Percentiles rank a stretch among this genome's conserved stretches.
phyloP scores from a whole-genome alignment of 139 green algal genomes.

The Closterium sp. region DNA sequence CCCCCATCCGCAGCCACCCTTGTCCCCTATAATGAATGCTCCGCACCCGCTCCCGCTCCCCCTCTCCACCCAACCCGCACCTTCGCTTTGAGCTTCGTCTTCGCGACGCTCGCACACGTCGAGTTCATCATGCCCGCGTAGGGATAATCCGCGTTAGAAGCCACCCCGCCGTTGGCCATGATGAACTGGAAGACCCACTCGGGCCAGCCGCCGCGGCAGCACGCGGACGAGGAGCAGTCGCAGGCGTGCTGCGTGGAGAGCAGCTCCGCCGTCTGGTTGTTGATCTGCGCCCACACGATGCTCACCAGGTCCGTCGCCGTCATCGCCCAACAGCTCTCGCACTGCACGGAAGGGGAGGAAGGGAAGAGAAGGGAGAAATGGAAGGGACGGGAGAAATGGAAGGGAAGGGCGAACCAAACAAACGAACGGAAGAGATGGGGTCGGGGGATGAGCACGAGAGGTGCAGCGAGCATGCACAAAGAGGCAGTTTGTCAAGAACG shows the following conservation, averaged over 20 bases:
- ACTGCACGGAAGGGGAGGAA: slow-evolving; percentile 38
- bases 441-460: too few species aligned
- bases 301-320: slow-evolving; percentile 83
- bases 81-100: not conserved
- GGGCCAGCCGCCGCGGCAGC: slow-evolving; percentile 92
- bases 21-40: too few species aligned
- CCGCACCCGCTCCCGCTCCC: too few species aligned
- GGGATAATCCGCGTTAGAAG: slow-evolving; percentile 82
- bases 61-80: not conserved
- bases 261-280: not conserved
- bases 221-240: slow-evolving; percentile 10
- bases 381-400: not conserved
- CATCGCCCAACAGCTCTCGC: slow-evolving; percentile 92
- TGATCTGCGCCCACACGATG: slow-evolving; percentile 81
- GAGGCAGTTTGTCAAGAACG: too few species aligned
- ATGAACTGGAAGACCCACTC: slow-evolving; percentile 91
- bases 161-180: slow-evolving; percentile 81
- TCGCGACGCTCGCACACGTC: not conserved
- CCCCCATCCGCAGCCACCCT: too few species aligned
- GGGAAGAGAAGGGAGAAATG: not conserved
- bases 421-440: too few species aligned
- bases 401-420: not conserved
- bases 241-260: slow-evolving; percentile 22
- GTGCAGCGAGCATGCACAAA: too few species aligned
- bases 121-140: slow-evolving; percentile 59